Conservation (phyloP, 2,329 filamentous ascomycete species). For the Botryosphaeria dothidea region DNA sequence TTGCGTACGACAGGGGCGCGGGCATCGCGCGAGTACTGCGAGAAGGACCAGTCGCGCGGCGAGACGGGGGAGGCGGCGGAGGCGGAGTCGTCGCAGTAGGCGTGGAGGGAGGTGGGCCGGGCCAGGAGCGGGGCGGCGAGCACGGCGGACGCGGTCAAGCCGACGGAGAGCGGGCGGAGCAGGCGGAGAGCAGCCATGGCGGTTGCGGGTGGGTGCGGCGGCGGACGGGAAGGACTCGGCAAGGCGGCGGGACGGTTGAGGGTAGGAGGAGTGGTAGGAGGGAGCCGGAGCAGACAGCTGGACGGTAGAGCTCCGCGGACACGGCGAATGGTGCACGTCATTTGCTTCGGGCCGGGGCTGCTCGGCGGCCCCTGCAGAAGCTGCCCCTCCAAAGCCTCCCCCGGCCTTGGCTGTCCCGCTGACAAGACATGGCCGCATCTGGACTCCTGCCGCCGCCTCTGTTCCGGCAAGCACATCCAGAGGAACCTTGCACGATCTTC, state of each 20-base stretch:
- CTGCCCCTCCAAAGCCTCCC: neutral
- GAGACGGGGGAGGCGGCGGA: conserved; percentile 28
- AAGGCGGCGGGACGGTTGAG: neutral
- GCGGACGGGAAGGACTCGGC: neutral
- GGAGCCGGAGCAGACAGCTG: neutral
- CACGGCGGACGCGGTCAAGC: conserved; percentile 32
- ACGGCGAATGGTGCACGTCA: conserved; percentile 6
- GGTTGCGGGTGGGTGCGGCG: neutral
- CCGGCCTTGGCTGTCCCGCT: neutral
- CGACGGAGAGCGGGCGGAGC: conserved; percentile 39
- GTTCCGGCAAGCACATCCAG: neutral
- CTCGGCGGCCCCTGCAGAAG: conserved; percentile 4
- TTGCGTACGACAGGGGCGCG: conserved; percentile 39
- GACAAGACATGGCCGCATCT: conserved; percentile 5
- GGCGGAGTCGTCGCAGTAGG: conserved; percentile 31
- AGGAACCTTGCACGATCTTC: neutral
- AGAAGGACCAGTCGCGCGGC: conserved; percentile 41
- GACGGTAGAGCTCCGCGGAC: neutral
- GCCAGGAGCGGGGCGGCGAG: conserved; percentile 35
- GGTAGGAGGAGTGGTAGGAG: neutral
- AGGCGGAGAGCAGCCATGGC: conserved; percentile 44
- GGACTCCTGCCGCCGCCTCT: neutral
- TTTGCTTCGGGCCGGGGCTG: neutral
- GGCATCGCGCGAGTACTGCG: conserved; percentile 41
- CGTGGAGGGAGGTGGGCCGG: conserved; percentile 28